phyloP scores from a whole-genome alignment of 805 yeast genomes.

The Myxozyma udenii region DNA sequence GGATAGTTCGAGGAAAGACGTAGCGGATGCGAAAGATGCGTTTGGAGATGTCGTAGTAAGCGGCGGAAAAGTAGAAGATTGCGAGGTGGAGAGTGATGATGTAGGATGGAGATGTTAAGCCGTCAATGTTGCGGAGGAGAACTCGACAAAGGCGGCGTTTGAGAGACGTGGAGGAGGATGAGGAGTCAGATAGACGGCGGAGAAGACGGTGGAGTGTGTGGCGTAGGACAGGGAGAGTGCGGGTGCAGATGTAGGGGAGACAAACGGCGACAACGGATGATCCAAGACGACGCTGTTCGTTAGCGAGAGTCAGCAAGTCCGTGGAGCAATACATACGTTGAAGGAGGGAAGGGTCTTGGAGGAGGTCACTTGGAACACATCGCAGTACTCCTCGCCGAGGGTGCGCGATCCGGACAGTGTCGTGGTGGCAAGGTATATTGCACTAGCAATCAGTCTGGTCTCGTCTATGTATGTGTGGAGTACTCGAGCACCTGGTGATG shows the following conservation, averaged over 20 bases:
- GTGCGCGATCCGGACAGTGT: conserved; percentile 76
- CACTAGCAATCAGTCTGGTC: conserved; percentile 54
- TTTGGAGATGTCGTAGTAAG: conserved; percentile 74
- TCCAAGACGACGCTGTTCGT: conserved; percentile 46
- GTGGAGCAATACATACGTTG: too few relatives aligned
- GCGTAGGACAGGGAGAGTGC: conserved; percentile 28
- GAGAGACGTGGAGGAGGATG: too few relatives aligned
- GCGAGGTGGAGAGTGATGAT: conserved; percentile 72
- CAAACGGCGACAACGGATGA: too few relatives aligned
- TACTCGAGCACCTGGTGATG: conserved; percentile 46
- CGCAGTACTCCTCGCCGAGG: conserved; percentile 92
- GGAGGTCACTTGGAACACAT: conserved; percentile 65
- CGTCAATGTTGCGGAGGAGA: conserved; percentile 16
- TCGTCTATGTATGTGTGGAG: conserved; percentile 62
- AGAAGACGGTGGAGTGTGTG: conserved; percentile 9
- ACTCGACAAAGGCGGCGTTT: conserved; percentile 2
- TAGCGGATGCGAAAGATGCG: conserved; percentile 78
- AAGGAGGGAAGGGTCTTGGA: too few relatives aligned
- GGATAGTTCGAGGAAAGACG: conserved; percentile 44
- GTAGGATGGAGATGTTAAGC: conserved; percentile 34
- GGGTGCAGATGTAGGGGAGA: conserved; percentile 54
- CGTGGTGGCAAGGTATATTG: conserved; percentile 67
- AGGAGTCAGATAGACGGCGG: too few relatives aligned
- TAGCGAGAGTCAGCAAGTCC: neutral
- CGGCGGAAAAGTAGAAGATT: conserved; percentile 75